Percentiles rank a stretch among this genome's conserved stretches.
Evolutionary conservation across 225 moss, liverwort and hornwort species (phyloP).

Genomic region (Polytrichum formosum): DNA sequence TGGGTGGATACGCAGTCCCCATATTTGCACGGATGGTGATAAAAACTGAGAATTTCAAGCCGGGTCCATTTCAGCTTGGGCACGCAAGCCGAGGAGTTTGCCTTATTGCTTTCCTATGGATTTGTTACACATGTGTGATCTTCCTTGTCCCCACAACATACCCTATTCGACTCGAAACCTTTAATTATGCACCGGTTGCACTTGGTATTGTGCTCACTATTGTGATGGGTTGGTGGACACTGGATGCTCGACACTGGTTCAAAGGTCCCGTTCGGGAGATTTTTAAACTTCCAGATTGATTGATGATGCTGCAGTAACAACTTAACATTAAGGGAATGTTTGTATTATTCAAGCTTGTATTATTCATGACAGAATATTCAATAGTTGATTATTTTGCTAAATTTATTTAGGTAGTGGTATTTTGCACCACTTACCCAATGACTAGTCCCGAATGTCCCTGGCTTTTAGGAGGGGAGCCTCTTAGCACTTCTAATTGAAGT

Average conservation of each 20-base stretch:
- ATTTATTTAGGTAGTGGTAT: no score
- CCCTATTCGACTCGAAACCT: conserved; percentile 43
- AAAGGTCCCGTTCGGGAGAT: conserved; percentile 48
- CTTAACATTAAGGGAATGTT: no score
- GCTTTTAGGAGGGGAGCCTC: no score
- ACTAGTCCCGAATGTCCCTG: no score
- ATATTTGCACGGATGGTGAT: conserved; percentile 80
- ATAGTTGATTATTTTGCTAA: no score
- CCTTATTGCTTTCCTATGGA: conserved; percentile 68
- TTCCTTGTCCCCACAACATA: conserved; percentile 71
- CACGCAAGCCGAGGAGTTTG: conserved; percentile 62
- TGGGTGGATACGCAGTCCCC: conserved; percentile 84
- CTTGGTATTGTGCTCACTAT: conserved; percentile 42
- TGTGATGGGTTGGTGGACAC: conserved; percentile 73
- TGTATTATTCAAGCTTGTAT: no score
- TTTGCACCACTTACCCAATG: no score
- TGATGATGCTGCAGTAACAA: no score
- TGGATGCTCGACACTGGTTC: conserved; percentile 58
- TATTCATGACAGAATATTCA: no score
- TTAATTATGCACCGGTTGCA: conserved; percentile 82
- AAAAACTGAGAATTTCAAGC: conserved; percentile 52
- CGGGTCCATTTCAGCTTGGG: conserved; percentile 71
- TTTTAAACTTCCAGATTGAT: conserved; percentile 7
- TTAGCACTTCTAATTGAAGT: no score
- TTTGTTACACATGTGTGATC: conserved; percentile 62